Conservation (phyloP, 257 asterid genomes). For the Solanum lycopersicoides region DNA sequence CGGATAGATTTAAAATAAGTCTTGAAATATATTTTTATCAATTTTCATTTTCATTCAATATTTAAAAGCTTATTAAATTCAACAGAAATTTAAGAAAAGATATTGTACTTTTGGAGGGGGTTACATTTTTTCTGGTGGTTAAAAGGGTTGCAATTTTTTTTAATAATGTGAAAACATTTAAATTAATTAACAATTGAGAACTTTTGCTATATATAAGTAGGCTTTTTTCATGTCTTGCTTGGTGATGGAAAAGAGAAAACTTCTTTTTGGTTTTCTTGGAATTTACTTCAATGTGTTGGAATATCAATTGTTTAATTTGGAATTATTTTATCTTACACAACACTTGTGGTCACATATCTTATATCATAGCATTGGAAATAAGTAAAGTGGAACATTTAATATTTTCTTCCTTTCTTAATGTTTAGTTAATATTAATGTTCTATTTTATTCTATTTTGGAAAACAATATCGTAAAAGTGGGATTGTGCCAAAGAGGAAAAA, state of each 20-base stretch:
- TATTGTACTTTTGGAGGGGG: not conserved
- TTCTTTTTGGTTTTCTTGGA: constrained; percentile 10
- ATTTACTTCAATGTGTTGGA: constrained; percentile 13
- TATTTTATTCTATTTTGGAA: not conserved
- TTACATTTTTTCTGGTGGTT: not conserved
- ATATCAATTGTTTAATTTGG: constrained; percentile 1
- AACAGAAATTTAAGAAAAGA: not conserved
- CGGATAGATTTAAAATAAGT: not conserved
- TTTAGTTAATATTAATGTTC: not conserved
- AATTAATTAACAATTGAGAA: not conserved
- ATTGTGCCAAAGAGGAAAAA: not conserved
- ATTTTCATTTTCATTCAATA: not conserved
- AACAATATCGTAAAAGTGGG: not conserved
- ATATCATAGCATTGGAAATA: not conserved
- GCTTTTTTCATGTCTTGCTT: constrained; percentile 17
- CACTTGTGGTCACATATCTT: not conserved
- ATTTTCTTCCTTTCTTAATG: not conserved
- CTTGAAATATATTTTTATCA: not conserved
- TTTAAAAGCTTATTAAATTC: not conserved
- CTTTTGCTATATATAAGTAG: not conserved
- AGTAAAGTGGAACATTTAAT: not conserved
- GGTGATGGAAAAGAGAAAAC: constrained; percentile 3
- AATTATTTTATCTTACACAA: constrained; percentile 2
- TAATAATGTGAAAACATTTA: not conserved
- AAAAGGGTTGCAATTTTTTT: not conserved